These are phyloP conservation scores for Pseudogymnoascus sp. DNA, from an alignment of 2,329 filamentous ascomycete genomes.

Conservation along the genomic window DNA sequence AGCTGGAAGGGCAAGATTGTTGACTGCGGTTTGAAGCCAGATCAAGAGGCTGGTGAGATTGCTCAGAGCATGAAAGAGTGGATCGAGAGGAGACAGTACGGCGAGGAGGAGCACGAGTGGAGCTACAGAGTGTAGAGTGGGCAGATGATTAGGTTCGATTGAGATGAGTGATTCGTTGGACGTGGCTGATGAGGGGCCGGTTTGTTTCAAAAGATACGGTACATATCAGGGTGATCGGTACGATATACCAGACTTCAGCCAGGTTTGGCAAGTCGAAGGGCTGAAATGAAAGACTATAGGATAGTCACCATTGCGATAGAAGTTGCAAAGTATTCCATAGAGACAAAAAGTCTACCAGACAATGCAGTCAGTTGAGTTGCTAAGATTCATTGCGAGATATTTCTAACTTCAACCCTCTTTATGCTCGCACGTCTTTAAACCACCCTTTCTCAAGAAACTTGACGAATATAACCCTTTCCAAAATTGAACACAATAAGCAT, in stretches of 20 bases:
- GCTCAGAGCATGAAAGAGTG: conserved; percentile 86
- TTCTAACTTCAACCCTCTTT: not conserved
- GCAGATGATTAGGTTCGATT: not conserved
- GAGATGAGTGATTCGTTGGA: not conserved
- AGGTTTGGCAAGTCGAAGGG: not conserved
- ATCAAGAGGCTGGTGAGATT: conserved; percentile 81
- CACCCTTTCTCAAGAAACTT: not conserved
- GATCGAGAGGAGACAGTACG: conserved; percentile 95
- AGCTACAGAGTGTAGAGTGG: conserved; percentile 48
- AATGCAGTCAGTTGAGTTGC: not conserved
- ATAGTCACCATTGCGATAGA: not conserved
- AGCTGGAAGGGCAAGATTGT: conserved; percentile 79
- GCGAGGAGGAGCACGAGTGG: conserved; percentile 87
- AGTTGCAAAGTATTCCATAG: not conserved
- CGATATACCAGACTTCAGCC: conserved; percentile 8
- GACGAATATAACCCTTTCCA: not conserved
- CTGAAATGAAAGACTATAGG: not conserved
- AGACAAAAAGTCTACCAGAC: not conserved
- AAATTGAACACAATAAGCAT: not conserved
- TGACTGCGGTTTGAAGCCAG: conserved; percentile 71
- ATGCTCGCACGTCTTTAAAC: not conserved
- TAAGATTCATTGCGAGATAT: not conserved
- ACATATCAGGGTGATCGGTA: not conserved
- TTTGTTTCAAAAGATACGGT: not conserved
- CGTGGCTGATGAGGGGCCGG: not conserved